Evolutionary conservation across 352 stramenopile genomes (phyloP).

Genomic region (Globisporangium acanthophoron): DNA sequence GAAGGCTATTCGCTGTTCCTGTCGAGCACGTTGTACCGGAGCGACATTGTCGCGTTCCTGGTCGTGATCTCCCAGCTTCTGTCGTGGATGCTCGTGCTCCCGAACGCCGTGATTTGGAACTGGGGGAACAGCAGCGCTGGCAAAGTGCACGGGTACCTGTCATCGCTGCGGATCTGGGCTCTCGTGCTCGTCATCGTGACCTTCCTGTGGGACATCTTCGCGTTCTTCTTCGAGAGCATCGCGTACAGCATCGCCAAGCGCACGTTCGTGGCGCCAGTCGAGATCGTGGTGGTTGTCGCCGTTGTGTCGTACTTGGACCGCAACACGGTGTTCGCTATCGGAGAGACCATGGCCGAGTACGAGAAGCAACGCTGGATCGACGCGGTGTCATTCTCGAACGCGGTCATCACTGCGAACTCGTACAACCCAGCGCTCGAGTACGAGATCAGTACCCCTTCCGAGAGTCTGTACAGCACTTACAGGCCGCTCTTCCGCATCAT

Average conservation of each 20-base stretch:
- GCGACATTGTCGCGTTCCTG: conserved; percentile 15
- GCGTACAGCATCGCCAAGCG: conserved; percentile 27
- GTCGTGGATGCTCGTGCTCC: conserved; percentile 46
- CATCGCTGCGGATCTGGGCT: conserved; percentile 22
- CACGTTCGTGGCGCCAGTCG: conserved; percentile 26
- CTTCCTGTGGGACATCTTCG: conserved; percentile 20
- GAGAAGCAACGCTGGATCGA: conserved; percentile 20
- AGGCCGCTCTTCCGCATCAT: conserved; percentile 19
- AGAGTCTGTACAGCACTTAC: conserved; percentile 32
- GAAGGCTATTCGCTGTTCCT: neutral
- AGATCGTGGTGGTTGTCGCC: conserved; percentile 25
- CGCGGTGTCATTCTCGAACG: conserved; percentile 14
- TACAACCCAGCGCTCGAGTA: conserved; percentile 26
- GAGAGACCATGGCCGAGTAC: conserved; percentile 6
- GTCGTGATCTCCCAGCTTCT: neutral
- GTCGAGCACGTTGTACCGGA: conserved; percentile 21
- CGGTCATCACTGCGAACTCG: conserved; percentile 19
- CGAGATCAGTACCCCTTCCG: conserved; percentile 11
- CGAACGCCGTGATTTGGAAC: conserved; percentile 39
- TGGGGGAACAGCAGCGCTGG: conserved; percentile 24
- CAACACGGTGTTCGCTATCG: conserved; percentile 23
- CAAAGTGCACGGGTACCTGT: conserved; percentile 35
- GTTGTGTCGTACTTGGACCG: conserved; percentile 1
- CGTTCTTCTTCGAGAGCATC: conserved; percentile 25
- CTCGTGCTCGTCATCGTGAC: conserved; percentile 29